Conservation (phyloP, 352 stramenopile genomes). For the Phytophthora pini region DNA sequence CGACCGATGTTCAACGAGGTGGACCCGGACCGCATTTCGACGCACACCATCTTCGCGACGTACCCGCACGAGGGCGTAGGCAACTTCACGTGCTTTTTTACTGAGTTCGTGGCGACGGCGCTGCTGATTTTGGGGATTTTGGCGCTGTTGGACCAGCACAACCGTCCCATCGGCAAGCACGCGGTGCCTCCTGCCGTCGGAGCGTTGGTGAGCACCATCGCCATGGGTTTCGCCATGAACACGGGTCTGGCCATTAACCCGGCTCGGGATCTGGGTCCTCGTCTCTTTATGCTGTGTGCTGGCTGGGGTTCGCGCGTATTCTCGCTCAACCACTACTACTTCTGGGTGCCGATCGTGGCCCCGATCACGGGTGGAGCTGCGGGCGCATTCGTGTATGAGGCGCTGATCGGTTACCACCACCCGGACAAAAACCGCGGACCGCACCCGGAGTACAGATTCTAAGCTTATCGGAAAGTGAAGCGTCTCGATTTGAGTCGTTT, state of each 20-base stretch:
- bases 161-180: conserved; percentile 68
- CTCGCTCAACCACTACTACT: conserved; percentile 52
- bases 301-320: conserved; percentile 57
- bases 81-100: conserved; percentile 47
- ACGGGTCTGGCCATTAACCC: conserved; percentile 79
- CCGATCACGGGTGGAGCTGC: conserved; percentile 44
- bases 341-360: conserved; percentile 59
- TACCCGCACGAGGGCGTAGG: conserved; percentile 39
- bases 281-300: conserved; percentile 46
- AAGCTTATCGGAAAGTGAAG: neutral
- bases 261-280: conserved; percentile 68
- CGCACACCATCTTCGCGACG: conserved; percentile 43
- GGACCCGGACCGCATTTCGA: conserved; percentile 42
- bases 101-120: conserved; percentile 42
- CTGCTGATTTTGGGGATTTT: conserved; percentile 74
- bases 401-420: conserved; percentile 51
- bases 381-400: conserved; percentile 42
- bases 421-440: conserved; percentile 41
- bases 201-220: conserved; percentile 72
- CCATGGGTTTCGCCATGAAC: conserved; percentile 82
- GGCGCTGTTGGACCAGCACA: conserved; percentile 71
- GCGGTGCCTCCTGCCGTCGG: conserved; percentile 77
- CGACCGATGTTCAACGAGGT: conserved; percentile 49
- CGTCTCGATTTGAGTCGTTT: too few species aligned
- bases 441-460: conserved; percentile 33